Conservation (phyloP, 2,329 filamentous ascomycete species). For the Pseudogymnoascus sp. region DNA sequence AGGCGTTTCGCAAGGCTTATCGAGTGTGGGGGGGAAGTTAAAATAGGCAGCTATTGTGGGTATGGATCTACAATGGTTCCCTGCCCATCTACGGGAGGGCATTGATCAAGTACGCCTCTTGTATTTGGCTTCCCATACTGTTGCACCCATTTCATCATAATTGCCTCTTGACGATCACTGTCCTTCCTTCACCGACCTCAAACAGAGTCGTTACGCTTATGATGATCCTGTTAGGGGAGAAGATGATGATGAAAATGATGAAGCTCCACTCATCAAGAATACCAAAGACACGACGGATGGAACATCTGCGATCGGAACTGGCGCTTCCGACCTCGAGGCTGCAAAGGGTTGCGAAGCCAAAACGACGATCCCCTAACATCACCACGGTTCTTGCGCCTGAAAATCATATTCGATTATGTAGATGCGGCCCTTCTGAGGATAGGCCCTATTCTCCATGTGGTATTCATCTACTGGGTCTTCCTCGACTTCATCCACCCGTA, state of each 20-base stretch:
- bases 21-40: neutral
- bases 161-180: neutral
- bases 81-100: neutral
- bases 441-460: neutral
- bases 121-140: neutral
- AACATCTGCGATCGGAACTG: neutral
- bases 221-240: neutral
- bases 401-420: neutral
- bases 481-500: neutral
- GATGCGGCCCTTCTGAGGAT: neutral
- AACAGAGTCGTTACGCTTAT: neutral
- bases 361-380: neutral
- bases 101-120: neutral
- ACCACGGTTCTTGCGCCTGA: neutral
- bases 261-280: neutral
- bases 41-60: neutral
- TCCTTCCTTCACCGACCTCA: neutral
- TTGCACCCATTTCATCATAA: neutral
- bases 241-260: no score
- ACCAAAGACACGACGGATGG: neutral
- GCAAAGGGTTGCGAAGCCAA: neutral
- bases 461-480: neutral
- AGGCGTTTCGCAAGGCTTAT: neutral
- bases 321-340: neutral
- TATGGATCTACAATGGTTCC: neutral